Evolutionary conservation across 495 filamentous ascomycete genomes (phyloP).

Genomic region (Neurospora africana): DNA sequence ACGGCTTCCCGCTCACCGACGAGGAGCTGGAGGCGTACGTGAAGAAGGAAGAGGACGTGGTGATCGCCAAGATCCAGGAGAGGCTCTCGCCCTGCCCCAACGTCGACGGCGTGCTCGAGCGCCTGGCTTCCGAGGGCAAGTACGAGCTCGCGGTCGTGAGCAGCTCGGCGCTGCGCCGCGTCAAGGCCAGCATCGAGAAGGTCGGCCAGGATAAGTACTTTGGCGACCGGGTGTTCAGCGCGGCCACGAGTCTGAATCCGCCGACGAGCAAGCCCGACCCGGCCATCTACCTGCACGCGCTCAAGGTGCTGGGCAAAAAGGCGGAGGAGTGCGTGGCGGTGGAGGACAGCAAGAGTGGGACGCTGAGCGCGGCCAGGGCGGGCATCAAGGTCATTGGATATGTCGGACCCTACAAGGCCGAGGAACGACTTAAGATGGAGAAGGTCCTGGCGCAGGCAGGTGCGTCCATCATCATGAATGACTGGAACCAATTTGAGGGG

Average conservation of each 20-base stretch:
- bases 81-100: slow-evolving; percentile 59
- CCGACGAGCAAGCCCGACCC: slow-evolving; percentile 90
- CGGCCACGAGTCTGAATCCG: slow-evolving; percentile 64
- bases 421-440: slow-evolving; percentile 64
- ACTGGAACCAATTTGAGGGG: slow-evolving; percentile 74
- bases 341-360: slow-evolving; percentile 85
- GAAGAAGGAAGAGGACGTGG: slow-evolving; percentile 65
- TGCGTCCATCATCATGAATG: slow-evolving; percentile 65
- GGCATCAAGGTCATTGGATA: slow-evolving; percentile 77
- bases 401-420: slow-evolving; percentile 68
- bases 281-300: slow-evolving; percentile 79
- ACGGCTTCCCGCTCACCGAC: slow-evolving; percentile 54
- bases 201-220: slow-evolving; percentile 75
- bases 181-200: slow-evolving; percentile 71
- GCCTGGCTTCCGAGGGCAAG: slow-evolving; percentile 48
- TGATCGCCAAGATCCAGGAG: slow-evolving; percentile 75
- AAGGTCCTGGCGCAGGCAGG: slow-evolving; percentile 58
- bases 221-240: slow-evolving; percentile 67
- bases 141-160: slow-evolving; percentile 79
- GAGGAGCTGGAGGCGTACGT: slow-evolving; percentile 72
- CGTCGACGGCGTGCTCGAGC: slow-evolving; percentile 55
- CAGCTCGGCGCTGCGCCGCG: slow-evolving; percentile 67
- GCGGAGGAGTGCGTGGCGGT: slow-evolving; percentile 70
- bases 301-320: slow-evolving; percentile 62
- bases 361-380: slow-evolving; percentile 70